phyloP scores from a whole-genome alignment of 208 protist genomes.

The Trypanosoma caninum region DNA sequence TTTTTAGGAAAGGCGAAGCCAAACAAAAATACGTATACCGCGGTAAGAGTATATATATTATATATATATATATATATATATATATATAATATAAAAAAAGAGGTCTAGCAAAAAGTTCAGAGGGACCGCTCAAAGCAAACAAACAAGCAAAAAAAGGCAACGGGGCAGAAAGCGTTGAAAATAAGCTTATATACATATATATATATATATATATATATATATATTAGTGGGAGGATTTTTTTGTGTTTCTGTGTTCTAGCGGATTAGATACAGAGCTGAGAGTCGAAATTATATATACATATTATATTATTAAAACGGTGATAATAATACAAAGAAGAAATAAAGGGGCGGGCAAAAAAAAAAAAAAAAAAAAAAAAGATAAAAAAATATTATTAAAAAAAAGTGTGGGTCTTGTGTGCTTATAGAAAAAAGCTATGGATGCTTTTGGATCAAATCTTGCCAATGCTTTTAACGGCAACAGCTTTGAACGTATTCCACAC shows the following conservation, averaged over 20 bases:
- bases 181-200: slow-evolving; percentile 1
- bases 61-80: no score
- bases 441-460: slow-evolving; percentile 17
- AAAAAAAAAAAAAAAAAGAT: not conserved
- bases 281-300: no score
- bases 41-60: no score
- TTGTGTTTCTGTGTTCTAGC: slow-evolving; percentile 18
- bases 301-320: not conserved
- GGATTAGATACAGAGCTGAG: not conserved
- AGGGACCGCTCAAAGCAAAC: no score
- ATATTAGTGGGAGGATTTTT: not conserved
- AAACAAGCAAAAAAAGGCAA: no score
- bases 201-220: slow-evolving; percentile 5
- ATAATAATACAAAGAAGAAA: not conserved
- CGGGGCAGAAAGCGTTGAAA: no score
- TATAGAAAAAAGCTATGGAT: slow-evolving; percentile 7
- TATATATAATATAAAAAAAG: no score
- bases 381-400: not conserved
- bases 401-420: not conserved
- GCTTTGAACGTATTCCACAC: not conserved
- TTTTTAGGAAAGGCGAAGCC: no score
- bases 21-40: no score
- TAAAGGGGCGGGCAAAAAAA: not conserved
- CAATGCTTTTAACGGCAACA: slow-evolving; percentile 12
- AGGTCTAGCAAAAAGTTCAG: no score